These are phyloP conservation scores for Silene uniflora DNA, from an alignment of 148 eudicot genomes.

Conservation along the genomic window DNA sequence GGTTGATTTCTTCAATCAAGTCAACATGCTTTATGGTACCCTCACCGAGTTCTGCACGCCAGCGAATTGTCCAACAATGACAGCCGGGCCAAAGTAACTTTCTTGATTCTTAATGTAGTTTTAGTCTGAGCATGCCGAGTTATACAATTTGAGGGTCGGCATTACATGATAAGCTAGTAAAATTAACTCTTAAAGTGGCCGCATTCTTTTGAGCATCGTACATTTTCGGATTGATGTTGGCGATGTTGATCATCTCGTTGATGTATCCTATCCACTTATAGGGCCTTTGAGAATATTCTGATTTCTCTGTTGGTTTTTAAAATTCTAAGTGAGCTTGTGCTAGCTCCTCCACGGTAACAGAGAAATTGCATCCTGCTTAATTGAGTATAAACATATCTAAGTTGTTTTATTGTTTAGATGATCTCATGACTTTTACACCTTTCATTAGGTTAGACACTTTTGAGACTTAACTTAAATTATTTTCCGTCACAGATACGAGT, in stretches of 20 bases:
- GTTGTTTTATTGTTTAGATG: no score
- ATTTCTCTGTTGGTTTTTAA: background rate
- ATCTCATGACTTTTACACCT: no score
- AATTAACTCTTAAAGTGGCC: no score
- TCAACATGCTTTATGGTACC: conserved; percentile 91
- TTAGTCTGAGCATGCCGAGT: background rate
- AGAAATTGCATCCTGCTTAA: no score
- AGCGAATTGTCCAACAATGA: conserved; percentile 81
- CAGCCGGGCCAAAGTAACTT: conserved; percentile 91
- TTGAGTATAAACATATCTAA: no score
- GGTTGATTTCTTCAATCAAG: conserved; percentile 98
- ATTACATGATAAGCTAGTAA: no score
- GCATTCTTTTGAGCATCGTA: no score
- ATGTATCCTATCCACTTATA: background rate
- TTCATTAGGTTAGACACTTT: background rate
- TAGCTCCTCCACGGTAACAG: no score
- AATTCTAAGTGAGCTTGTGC: no score
- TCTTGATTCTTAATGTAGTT: conserved; percentile 23
- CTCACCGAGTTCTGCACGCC: conserved; percentile 93
- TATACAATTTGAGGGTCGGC: no score
- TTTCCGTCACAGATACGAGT: conserved; percentile 61
- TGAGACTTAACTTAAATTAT: background rate
- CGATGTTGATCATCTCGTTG: background rate
- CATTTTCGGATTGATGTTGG: background rate
- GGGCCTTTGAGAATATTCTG: background rate